Evolutionary conservation across 2,329 filamentous ascomycete species (phyloP).

Genomic region (Diplocarpon mali): DNA sequence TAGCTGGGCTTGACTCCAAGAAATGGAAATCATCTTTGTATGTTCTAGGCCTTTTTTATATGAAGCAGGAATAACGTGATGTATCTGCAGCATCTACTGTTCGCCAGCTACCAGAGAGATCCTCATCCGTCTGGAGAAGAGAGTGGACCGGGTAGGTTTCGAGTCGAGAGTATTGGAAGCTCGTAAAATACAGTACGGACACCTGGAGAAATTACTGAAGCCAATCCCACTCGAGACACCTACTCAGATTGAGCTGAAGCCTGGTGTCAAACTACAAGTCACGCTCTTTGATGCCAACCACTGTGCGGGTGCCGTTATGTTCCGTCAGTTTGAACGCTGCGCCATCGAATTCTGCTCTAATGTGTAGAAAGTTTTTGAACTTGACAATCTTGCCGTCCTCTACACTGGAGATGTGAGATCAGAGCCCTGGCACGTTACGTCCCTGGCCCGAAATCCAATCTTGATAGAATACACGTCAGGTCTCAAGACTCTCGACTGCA

Average conservation of each 20-base stretch:
- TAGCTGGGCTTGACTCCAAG: constrained; percentile 59
- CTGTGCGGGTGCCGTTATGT: constrained; percentile 85
- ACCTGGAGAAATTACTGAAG: constrained; percentile 63
- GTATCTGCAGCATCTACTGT: constrained; percentile 58
- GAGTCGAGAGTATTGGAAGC: constrained; percentile 67
- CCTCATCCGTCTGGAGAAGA: constrained; percentile 67
- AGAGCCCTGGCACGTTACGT: constrained; percentile 77
- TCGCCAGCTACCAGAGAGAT: constrained; percentile 75
- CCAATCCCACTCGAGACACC: constrained; percentile 74
- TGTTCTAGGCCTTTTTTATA: constrained; percentile 11
- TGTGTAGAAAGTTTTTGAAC: constrained; percentile 53
- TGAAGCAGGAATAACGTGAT: constrained; percentile 3
- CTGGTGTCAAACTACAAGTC: constrained; percentile 58
- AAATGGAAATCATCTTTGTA: constrained; percentile 64
- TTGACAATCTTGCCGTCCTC: constrained; percentile 57
- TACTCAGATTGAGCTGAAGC: constrained; percentile 61
- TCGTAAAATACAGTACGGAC: constrained; percentile 63
- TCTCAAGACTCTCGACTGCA: constrained; percentile 57
- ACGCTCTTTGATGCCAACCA: constrained; percentile 89
- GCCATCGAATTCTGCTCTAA: neutral
- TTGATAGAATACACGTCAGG: constrained; percentile 64
- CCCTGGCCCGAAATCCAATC: constrained; percentile 57
- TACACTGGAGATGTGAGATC: constrained; percentile 86
- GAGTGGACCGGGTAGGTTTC: constrained; percentile 71
- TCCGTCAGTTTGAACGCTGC: constrained; percentile 37